phyloP scores from a whole-genome alignment of 495 filamentous ascomycete genomes.

The Apodospora peruviana region DNA sequence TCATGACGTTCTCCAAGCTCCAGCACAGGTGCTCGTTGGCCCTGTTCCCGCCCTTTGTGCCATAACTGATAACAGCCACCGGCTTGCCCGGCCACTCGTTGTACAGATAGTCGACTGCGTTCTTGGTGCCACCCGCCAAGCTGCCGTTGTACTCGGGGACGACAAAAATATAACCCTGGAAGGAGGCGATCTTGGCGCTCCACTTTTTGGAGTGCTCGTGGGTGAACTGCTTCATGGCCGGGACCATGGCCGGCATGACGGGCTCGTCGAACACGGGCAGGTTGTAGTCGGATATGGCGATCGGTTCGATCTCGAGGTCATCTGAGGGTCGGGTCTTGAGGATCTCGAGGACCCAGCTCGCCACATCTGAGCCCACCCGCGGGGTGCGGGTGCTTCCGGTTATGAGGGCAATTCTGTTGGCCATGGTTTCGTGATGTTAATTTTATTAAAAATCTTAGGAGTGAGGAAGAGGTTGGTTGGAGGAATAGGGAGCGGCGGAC shows the following conservation, averaged over 20 bases:
- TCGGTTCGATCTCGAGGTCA: conserved; percentile 10
- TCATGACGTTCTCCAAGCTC: background rate
- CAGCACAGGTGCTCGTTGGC: background rate
- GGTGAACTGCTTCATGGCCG: conserved; percentile 29
- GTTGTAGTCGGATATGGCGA: conserved; percentile 37
- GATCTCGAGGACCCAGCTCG: background rate
- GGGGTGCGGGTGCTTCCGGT: conserved; percentile 8
- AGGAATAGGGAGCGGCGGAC: too few relatives aligned
- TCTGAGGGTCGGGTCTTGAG: background rate
- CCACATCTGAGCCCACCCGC: conserved; percentile 8
- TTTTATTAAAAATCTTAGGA: background rate
- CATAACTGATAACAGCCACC: conserved; percentile 45
- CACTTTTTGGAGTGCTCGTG: conserved; percentile 39
- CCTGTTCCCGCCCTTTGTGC: conserved; percentile 6
- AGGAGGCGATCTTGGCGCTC: conserved; percentile 14
- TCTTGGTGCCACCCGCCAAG: conserved; percentile 46
- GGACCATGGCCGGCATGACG: conserved; percentile 36
- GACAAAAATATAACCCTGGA: conserved; percentile 12
- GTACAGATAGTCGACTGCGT: conserved; percentile 50
- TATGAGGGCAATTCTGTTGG: conserved; percentile 12
- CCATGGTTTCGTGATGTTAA: background rate
- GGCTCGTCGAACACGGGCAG: conserved; percentile 47
- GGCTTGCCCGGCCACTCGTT: conserved; percentile 50
- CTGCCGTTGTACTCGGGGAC: conserved; percentile 49
- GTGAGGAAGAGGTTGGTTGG: too few relatives aligned